Base-by-base conservation (phyloP, 805 yeast species). In the Sugiyamaella marilandica region DNA sequence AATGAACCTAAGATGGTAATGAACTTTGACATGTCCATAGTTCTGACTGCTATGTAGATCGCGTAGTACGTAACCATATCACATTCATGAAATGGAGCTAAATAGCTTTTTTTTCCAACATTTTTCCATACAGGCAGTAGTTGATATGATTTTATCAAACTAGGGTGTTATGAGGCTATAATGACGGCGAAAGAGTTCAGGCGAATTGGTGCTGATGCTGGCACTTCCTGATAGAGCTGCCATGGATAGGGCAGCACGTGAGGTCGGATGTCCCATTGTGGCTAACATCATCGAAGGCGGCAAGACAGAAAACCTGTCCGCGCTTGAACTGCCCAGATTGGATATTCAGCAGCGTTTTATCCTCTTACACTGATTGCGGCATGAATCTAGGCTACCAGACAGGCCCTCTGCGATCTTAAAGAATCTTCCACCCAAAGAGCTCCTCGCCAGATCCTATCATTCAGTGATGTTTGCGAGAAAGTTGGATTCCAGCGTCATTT, bases 231-330 rank as follows among this genome's bases (percentile, higher is more conserved):
- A 51, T 39, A 29, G 50, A 7, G 49, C 45, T 2, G 35, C 54
- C 5, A 51, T 51, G 54, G 46, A 16, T 3, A 36, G 19, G 31
- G 49, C 50, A 35, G 34, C 37, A 26, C 29, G 36, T 10, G 49
- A 51, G 14, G 50, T 51, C 5, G 50, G 41, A 29, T 45, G 48
- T 19, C 37, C 45, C 18, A 39, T 51, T 11, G 45, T 46, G 10
- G 54, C 54, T 44, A 51, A 51, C 37, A 51, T 51, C 41, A 51
- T 51, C 18, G 54, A 51, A 24, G 54, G 54, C 2, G 54, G 54
- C 46, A 51, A 51, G 54, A 51, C 54, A 8, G 54, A 51, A 35
- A 51, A 51, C 37, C n/a, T 51, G 11, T 39, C 49, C 2, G 54
- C 50, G 8, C 21, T n/a, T 14, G 50, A 45, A 3, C 43, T 51